Evolutionary conservation across 768 basidiomycete species (phyloP).

Genomic region (Suillus placidus): DNA sequence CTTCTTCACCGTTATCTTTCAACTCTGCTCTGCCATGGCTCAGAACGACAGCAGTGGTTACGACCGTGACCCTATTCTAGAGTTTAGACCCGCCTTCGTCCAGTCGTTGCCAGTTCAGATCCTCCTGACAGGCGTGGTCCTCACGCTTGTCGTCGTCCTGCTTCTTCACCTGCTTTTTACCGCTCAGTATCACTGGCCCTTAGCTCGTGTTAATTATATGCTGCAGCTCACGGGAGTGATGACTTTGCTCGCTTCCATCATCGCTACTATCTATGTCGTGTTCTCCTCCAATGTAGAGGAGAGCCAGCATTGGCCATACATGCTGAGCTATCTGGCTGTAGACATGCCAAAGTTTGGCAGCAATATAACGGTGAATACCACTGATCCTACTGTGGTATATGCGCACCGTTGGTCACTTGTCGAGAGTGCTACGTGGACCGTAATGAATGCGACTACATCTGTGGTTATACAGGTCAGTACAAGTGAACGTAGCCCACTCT

Average conservation of each 20-base stretch:
- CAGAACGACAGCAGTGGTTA: constrained; percentile 21
- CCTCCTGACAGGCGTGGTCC: constrained; percentile 78
- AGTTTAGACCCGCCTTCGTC: constrained; percentile 77
- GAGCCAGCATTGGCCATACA: constrained; percentile 88
- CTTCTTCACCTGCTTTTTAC: constrained; percentile 94
- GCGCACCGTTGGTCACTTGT: constrained; percentile 58
- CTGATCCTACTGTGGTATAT: constrained; percentile 29
- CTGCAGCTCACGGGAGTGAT: constrained; percentile 86
- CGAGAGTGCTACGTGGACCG: constrained; percentile 76
- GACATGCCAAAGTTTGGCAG: constrained; percentile 49
- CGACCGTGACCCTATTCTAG: constrained; percentile 70
- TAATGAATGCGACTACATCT: constrained; percentile 85
- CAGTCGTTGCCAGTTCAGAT: constrained; percentile 92
- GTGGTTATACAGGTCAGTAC: constrained; percentile 79
- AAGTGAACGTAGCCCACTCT: background rate
- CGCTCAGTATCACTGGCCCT: constrained; percentile 93
- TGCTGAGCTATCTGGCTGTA: constrained; percentile 90
- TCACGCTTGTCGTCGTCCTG: constrained; percentile 83
- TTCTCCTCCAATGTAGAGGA: constrained; percentile 59
- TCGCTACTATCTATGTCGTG: constrained; percentile 78
- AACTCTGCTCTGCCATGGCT: constrained; percentile 25
- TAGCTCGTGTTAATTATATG: constrained; percentile 89
- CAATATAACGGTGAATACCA: constrained; percentile 18
- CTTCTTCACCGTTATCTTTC: constrained; percentile 13
- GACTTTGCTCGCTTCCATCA: constrained; percentile 75